Evolutionary conservation across 306 rosid genomes (phyloP), one percentile per base, ranked within the genome.

Genomic region (Ormosia emarginata): DNA sequence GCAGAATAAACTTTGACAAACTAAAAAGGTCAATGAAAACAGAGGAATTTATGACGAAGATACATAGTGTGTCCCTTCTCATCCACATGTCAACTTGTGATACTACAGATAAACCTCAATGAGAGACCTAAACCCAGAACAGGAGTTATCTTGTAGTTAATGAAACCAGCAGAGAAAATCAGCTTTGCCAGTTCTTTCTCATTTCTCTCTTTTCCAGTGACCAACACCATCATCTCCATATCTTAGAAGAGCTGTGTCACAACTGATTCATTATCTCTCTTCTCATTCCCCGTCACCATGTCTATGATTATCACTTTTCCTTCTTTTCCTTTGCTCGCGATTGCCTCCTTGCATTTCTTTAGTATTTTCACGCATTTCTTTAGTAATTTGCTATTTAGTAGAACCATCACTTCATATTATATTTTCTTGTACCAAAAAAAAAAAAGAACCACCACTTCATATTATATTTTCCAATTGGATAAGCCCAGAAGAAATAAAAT

Each of bases 261-360:
- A 24, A 63, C 15, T 11, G 69, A 40, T 8, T 79, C 75, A 4
- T 83, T 55, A 34, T 83, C 85, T 4, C 41, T 68, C 0, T 76
- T 65, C 37, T 75, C 3, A 6, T 62, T 69, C 14, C 29, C 85
- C 17, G 83, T 8, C 63, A 75, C 39, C 81, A 86, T 86, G 47
- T 86, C 89, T 52, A 86, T 86, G 46, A 87, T 37, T 0, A 87
- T 66, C 55, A 83, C 82, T 41, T 80, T 87, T 11, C 90, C 90
- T 39, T 58, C 36, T 75, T 24, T 72, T 1, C 76, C 76, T 13
- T 63, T 63, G 2, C 67, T 39, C n/a, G 66, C n/a, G 2, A 87
- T 65, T 58, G 90, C 85, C 69, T 80, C 90, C 63, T 77, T 87
- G 77, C 87, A 76, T 41, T 67, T 52, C 67, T 76, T 66, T 3